Evolutionary conservation across 805 yeast genomes (phyloP), one percentile per base, ranked within the genome.

Genomic region (Metschnikowia lochheadii): DNA sequence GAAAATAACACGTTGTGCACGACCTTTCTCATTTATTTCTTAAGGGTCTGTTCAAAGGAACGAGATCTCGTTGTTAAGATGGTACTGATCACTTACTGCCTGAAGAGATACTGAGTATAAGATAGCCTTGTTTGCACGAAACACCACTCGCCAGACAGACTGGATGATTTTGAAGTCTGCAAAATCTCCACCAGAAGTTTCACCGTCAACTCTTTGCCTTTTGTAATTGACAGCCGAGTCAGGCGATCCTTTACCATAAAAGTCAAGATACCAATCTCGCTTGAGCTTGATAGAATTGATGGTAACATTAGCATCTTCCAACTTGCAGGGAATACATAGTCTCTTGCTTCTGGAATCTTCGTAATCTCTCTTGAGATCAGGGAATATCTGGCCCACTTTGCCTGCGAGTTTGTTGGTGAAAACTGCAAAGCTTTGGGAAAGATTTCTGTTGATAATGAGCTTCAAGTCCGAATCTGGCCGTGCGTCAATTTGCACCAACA

Each of bases 141-240:
- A 55, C 18, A 60, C 46, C 33, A 69, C 45, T 20, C 68, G 63
- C 81, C 81, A 80, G 50, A 75, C 70, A 1, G 80, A 72, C 51
- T 66, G 69, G 13, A 66, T 52, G 6, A 80, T 39, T 46, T 68
- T 69, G 41, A 80, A 65, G 49, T 75, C 77, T n/a, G 79, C 68
- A 2, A 73, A 62, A 39, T 72, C 76, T 3, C 76, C 77, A 15
- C 44, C 52, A 14, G n/a, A 11, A 4, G 55, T 34, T 6, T 23
- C 17, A 1, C 45, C n/a, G 1, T 52, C 56, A n/a, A 42, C 42
- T 26, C 43, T 40, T 18, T 38, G 40, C 21, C 53, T 47, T 33
- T 52, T 52, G 18, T 33, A 21, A 8, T 7, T 31, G 36, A 8
- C 43, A 49, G 20, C 11, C 31, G 35, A 21, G 13, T 47, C 53